Evolutionary conservation across 2,329 filamentous ascomycete genomes (phyloP), one percentile per base, ranked within the genome.

Genomic region (Talaromyces atroroseus): DNA sequence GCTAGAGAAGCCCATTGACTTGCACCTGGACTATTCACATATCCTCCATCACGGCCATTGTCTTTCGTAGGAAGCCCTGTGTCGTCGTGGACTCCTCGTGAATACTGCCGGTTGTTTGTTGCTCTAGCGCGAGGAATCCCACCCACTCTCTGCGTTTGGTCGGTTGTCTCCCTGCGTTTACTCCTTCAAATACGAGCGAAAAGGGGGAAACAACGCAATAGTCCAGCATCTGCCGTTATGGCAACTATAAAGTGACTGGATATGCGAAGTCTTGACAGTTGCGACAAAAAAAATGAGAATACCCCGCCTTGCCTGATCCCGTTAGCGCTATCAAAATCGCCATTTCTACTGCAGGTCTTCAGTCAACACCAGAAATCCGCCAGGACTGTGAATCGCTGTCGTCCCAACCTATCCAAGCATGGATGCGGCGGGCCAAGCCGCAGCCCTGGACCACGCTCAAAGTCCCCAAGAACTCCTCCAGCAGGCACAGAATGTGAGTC

Each of bases 401-500:
- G 29, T 40, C 49, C 42, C 14, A 29, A 38, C 52, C 52, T 23
- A 49, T 42, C 51, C 52, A 34, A 56, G 52, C 48, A 59, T 57
- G 60, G 56, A 58, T 61, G 61, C 59, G 65, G 66, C 61, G 62
- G 65, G 67, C 61, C 64, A 65, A 55, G 60, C 60, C 62, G 61
- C 66, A 51, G 52, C 54, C 48, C 51, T 59, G 57, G 62, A 57
- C 56, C 65, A 61, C 38, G 59, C 60, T 48, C 51, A 59, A 49
- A 65, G 67, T 58, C 59, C 59, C 48, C 65, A 65, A 50, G 47
- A 56, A 48, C 64, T 70, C 60, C 58, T 69, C 14, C 61, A 61
- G 56, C 66, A 69, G 62, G 66, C 68, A 26, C 66, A 63, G 52
- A 57, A 56, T 23, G 68, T 71, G 51, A 58, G 64, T 62, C 14